Percentiles rank a stretch among this genome's conserved stretches.
These are phyloP conservation scores for Pythium guiyangense DNA, from an alignment of 352 stramenopile genomes.

Conservation along the genomic window DNA sequence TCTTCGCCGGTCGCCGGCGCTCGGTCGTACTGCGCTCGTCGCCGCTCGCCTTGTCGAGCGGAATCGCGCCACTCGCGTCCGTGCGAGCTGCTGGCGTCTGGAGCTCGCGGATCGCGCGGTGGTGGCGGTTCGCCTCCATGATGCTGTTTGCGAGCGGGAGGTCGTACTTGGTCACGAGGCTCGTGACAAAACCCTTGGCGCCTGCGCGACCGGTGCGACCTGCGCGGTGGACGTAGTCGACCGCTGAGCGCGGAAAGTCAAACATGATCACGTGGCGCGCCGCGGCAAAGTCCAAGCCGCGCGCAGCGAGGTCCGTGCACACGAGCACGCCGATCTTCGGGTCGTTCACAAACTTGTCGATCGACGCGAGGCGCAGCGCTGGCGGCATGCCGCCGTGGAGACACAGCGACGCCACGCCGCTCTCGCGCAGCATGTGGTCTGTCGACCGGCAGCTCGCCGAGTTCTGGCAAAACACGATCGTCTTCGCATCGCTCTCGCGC, in stretches of 20 bases:
- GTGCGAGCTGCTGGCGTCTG: no score
- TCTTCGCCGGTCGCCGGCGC: constrained; percentile 4
- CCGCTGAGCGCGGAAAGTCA: constrained; percentile 90
- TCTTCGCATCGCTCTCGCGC: constrained; percentile 27
- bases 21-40: neutral
- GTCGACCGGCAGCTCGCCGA: constrained; percentile 67
- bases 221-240: constrained; percentile 92
- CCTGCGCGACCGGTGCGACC: constrained; percentile 64
- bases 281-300: constrained; percentile 87
- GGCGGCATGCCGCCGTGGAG: constrained; percentile 76
- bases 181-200: constrained; percentile 58
- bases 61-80: constrained; percentile 12
- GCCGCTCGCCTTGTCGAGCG: constrained; percentile 6
- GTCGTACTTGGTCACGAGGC: constrained; percentile 74
- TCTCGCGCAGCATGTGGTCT: constrained; percentile 80
- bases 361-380: constrained; percentile 42
- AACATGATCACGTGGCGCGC: constrained; percentile 93
- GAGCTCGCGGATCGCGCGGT: constrained; percentile 53
- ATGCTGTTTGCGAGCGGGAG: constrained; percentile 54
- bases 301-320: constrained; percentile 91
- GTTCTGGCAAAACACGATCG: constrained; percentile 77
- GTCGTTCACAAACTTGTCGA: constrained; percentile 49
- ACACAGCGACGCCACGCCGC: constrained; percentile 58
- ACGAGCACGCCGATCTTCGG: constrained; percentile 73
- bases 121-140: constrained; percentile 56